Evolutionary conservation across 2,329 filamentous ascomycete genomes (phyloP), one percentile per base, ranked within the genome.

Genomic region (Botryotinia globosa): DNA sequence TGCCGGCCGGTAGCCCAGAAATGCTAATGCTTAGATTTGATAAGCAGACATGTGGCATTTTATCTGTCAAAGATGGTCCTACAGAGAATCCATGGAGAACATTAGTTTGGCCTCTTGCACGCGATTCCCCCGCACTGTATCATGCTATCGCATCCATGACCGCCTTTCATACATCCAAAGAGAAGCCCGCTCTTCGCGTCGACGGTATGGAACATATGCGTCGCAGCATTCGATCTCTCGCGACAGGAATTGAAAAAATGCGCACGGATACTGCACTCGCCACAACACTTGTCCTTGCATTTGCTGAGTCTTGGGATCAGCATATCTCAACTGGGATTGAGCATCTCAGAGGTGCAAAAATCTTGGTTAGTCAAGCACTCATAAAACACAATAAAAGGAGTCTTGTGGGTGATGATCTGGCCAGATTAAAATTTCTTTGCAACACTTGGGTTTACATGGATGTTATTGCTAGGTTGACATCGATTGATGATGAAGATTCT

Each of bases 391-490:
- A 78, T 81, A 82, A 75, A 80, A 79, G 45, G 77, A 84, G 58
- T 77, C 82, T 83, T 45, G 78, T 77, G n/a, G 85, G 84, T 6
- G 80, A 84, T 37, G 86, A 88, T 62, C 79, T 87, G 20, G 82
- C 84, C 56, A 83, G 89, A 12, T 82, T 92, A 37, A 88, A 87
- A 72, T 92, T 92, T 76, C 83, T 93, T 29, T 91, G 89, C 81
- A 92, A 92, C 78, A 89, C 92, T 5, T 92, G 89, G 88, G 85
- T 92, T 12, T 93, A 92, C 77, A 90, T 92, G 86, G 90, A 92
- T 79, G 91, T 92, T 42, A 90, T 92, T 74, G 88, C 90, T 37
- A 86, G 90, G 22, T 82, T 93, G 66, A 92, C 90, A 0, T 89
- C 89, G 4, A 81, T 88, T 4, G 78, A 80, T 48, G 76, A 78